Conservation (phyloP, 495 filamentous ascomycete genomes). For the Hypomontagnella monticulosa region DNA sequence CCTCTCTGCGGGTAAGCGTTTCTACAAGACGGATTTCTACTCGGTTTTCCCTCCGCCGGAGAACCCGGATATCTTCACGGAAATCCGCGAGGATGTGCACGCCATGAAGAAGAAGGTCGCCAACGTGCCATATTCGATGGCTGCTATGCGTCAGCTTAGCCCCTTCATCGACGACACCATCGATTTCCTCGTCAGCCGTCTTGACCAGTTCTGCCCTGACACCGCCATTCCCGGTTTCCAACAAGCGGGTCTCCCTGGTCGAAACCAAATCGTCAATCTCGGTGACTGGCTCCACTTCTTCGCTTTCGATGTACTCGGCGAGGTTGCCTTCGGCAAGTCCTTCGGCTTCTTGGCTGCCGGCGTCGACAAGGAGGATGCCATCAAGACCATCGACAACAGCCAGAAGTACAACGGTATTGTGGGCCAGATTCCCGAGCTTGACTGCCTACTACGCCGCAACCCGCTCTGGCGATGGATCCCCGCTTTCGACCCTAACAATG, state of each 20-base stretch:
- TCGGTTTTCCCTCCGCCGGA: conserved; percentile 64
- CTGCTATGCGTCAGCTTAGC: conserved; percentile 60
- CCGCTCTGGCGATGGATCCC: conserved; percentile 60
- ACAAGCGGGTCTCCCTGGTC: conserved; percentile 38
- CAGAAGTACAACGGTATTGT: conserved; percentile 66
- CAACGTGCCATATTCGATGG: conserved; percentile 63
- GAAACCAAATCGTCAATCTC: conserved; percentile 53
- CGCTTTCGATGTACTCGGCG: conserved; percentile 67
- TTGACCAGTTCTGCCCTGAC: conserved; percentile 49
- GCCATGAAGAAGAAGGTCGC: conserved; percentile 66
- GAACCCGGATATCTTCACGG: conserved; percentile 69
- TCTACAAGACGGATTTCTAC: conserved; percentile 67
- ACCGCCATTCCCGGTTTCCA: conserved; percentile 36
- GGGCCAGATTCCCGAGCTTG: conserved; percentile 60
- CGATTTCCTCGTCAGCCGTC: conserved; percentile 51
- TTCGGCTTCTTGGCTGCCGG: conserved; percentile 71
- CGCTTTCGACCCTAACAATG: conserved; percentile 55
- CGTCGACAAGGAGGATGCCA: conserved; percentile 65
- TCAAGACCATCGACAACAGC: conserved; percentile 62
- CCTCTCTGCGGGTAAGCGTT: conserved; percentile 61
- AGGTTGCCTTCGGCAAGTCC: conserved; percentile 70
- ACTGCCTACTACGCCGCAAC: conserved; percentile 58
- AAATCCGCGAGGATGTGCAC: conserved; percentile 63
- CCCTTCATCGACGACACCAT: conserved; percentile 61
- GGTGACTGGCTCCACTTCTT: conserved; percentile 64